Evolutionary conservation across 2,329 filamentous ascomycete species (phyloP), one percentile per base, ranked within the genome.

Genomic region (Penicillium psychrosexuale): DNA sequence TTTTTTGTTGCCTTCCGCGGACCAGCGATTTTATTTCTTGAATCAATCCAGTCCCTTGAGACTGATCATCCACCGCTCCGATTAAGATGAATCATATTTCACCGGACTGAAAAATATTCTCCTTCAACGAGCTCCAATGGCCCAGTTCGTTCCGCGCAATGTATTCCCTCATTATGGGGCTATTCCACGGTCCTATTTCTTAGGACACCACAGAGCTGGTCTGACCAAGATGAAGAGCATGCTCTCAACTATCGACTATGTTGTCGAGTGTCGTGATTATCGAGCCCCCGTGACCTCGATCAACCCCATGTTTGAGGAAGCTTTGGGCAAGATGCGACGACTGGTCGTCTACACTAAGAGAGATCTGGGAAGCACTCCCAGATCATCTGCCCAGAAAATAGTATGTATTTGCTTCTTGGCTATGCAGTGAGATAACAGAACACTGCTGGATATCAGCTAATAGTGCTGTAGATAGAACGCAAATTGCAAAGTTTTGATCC

Each of bases 211-310:
- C 79, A 84, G 85, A 57, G 83, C 89, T 9, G 94, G 90, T 15
- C 80, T 96, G 31, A 79, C 82, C 45, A 88, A 89, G 70, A 96
- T 97, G 87, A 89, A 90, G 70, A 84, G 84, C 37, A 82, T 89
- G 69, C 82, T 99, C 46, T 85, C 86, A 28, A 86, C 85, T 59
- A 89, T 97, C 66, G 89, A 92, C 67, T 85, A 97, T 40, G 85
- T 99, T 51, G 84, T 99, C 68, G 94, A 99, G 78, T 97, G 92
- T 72, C 89, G 94, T 68, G 94, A 99, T 78, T 91, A 91, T 70
- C 87, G 94, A 45, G 86, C 96, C 0, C 94, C 94, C 0, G 77
- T 97, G 9, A 92, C 91, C 0, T 94, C 90, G 3, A 85, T 90
- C 63, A 99, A 99, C 69, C 93, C 92, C 0, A 77, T 92, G 43